phyloP scores from a whole-genome alignment of 495 filamentous ascomycete species.

The Baudoinia panamericana region DNA sequence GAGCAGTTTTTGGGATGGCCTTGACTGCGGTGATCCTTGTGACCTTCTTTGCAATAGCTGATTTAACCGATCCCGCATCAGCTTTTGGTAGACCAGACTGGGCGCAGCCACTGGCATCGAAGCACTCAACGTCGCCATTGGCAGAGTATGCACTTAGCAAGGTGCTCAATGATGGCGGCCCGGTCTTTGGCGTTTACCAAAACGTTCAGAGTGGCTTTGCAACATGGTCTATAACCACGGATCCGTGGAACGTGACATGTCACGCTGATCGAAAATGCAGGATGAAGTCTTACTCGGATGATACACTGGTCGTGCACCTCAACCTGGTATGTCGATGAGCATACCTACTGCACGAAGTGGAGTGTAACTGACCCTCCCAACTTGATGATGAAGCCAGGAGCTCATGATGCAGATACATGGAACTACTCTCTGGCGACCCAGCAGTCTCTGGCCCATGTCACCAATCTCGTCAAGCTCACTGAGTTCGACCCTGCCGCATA shows the following conservation, averaged over 20 bases:
- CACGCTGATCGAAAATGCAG: no score
- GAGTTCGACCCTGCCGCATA: constrained; percentile 25
- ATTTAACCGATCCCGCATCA: neutral
- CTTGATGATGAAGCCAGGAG: constrained; percentile 43
- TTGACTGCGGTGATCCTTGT: constrained; percentile 3
- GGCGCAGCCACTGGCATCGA: neutral
- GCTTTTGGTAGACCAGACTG: neutral
- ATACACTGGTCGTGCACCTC: constrained; percentile 32
- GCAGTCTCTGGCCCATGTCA: constrained; percentile 30
- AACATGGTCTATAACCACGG: no score
- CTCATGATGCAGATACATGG: constrained; percentile 44
- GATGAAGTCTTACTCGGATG: constrained; percentile 35
- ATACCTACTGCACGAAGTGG: no score
- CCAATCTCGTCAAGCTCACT: constrained; percentile 9
- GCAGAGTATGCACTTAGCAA: constrained; percentile 32
- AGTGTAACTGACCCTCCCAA: no score
- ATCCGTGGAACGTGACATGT: no score
- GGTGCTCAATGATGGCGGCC: constrained; percentile 32
- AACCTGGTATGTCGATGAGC: no score
- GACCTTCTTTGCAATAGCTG: neutral
- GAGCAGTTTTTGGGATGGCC: constrained; percentile 1
- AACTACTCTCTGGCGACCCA: constrained; percentile 38
- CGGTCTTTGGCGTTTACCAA: constrained; percentile 32
- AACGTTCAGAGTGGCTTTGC: constrained; percentile 21
- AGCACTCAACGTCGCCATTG: constrained; percentile 13